phyloP scores from a whole-genome alignment of 805 yeast species.

The Saccharomyces paradoxus region DNA sequence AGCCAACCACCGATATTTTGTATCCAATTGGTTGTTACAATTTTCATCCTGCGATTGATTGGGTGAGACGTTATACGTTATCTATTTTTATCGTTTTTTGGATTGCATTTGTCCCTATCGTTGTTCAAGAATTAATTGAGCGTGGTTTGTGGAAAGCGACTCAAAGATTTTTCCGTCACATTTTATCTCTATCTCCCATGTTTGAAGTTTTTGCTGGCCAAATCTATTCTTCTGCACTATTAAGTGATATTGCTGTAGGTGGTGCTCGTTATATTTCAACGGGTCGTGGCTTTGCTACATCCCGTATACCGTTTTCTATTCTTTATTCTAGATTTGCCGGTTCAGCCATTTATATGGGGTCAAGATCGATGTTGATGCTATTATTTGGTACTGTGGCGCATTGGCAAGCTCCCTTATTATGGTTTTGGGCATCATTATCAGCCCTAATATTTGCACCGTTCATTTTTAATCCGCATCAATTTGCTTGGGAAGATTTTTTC shows the following conservation, averaged over 20 bases:
- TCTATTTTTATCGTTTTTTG: slow-evolving; percentile 87
- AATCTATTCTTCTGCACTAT: slow-evolving; percentile 62
- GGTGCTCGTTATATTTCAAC: slow-evolving; percentile 83
- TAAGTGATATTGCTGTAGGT: slow-evolving; percentile 67
- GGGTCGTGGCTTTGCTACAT: slow-evolving; percentile 80
- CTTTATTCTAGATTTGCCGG: slow-evolving; percentile 71
- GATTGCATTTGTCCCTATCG: slow-evolving; percentile 69
- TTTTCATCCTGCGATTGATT: slow-evolving; percentile 69
- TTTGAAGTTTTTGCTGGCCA: slow-evolving; percentile 80
- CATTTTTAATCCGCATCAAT: slow-evolving; percentile 94
- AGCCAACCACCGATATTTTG: slow-evolving; percentile 66
- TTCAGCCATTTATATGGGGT: slow-evolving; percentile 77
- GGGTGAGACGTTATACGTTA: slow-evolving; percentile 81
- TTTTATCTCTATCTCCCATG: slow-evolving; percentile 65
- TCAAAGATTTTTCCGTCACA: slow-evolving; percentile 59
- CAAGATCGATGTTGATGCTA: slow-evolving; percentile 63
- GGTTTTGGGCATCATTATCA: slow-evolving; percentile 93
- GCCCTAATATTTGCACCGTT: slow-evolving; percentile 89
- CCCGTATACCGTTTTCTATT: slow-evolving; percentile 66
- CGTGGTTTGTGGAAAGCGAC: slow-evolving; percentile 71
- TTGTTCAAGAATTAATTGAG: slow-evolving; percentile 72
- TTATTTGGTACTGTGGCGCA: slow-evolving; percentile 64
- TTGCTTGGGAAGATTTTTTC: slow-evolving; percentile 90
- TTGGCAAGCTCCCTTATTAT: slow-evolving; percentile 87
- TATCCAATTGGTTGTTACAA: slow-evolving; percentile 80